Base-by-base conservation (phyloP, 306 rosid species). In the Prinsepia uniflora region DNA sequence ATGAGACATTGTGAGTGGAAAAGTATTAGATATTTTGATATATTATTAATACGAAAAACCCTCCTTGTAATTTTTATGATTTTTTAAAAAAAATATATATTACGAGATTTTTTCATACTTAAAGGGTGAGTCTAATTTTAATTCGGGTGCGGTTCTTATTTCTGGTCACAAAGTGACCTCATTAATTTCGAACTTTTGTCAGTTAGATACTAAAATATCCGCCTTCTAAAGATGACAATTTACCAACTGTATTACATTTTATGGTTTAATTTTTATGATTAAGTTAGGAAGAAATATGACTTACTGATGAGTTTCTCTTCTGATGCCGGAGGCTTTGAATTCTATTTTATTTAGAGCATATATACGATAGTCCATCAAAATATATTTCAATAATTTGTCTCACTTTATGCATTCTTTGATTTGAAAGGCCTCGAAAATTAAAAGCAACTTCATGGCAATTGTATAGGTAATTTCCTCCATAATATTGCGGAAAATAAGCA, bases 371-470 rank as follows among this genome's bases (percentile, higher is more conserved):
- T 22, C 40, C 40, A 56, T 22, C 13, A 22, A 39, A 30, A 56
- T 56, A 18, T 52, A 56, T 22, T 15, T 18, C 41, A 59, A 34
- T 34, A 30, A 34, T 34, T 59, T 30, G 9, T 59, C 64, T 7
- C 43, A 34, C 41, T 34, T 59, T 34, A 7, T 34, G 18, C 8
- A 14, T 30, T 5, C 10, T 3, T 20, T 30, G 12, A 4, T 6
- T n/a, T 7, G 18, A 34, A 59, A 34, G n/a, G 12, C 18, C 8
- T 36, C 0, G 13, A 6, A 48, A 68, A 50, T 10, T 8, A 22
- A 11, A 71, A 8, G 67, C 6, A 75, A 58, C 7, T 67, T 39
- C 79, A 20, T 34, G 73, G 73, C 4, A 75, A 45, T 30, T 65
- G 68, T 20, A 4, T 3, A 40, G 61, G 79, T 24, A 75, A 48